Evolutionary conservation across 257 asterid species (phyloP).

Genomic region (Nicotiana sylvestris): DNA sequence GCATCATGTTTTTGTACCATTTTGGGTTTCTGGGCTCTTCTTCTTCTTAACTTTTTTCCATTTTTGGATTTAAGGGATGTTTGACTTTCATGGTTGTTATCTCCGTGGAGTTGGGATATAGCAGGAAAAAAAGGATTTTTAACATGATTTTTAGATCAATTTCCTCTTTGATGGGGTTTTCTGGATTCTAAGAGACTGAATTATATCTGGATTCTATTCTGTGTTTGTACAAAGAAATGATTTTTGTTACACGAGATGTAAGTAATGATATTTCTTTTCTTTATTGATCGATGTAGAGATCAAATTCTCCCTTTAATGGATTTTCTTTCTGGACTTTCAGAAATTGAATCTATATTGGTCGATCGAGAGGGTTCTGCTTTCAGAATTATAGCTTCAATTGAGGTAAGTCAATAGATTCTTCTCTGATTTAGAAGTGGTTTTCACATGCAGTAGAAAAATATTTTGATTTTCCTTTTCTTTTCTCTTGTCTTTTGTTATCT

Average conservation of each 20-base stretch:
- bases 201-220: not conserved
- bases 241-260: too few species aligned
- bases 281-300: not conserved
- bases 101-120: not conserved
- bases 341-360: not conserved
- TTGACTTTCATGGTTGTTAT: not conserved
- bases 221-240: too few species aligned
- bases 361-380: not conserved
- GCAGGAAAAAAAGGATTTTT: not conserved
- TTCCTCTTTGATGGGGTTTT: not conserved
- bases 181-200: not conserved
- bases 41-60: too few species aligned
- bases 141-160: not conserved
- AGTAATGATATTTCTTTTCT: too few species aligned
- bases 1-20: constrained; percentile 3
- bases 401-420: not conserved
- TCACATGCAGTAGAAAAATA: not conserved
- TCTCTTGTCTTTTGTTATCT: not conserved
- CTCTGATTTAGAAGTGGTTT: not conserved
- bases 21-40: constrained; percentile 1
- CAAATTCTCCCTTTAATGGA: not conserved
- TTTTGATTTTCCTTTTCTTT: not conserved
- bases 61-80: not conserved
- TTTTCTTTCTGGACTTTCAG: not conserved
- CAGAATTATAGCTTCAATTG: not conserved